These are phyloP conservation scores for Leccinum uliginosum DNA, from an alignment of 768 basidiomycete species.

Conservation along the genomic window DNA sequence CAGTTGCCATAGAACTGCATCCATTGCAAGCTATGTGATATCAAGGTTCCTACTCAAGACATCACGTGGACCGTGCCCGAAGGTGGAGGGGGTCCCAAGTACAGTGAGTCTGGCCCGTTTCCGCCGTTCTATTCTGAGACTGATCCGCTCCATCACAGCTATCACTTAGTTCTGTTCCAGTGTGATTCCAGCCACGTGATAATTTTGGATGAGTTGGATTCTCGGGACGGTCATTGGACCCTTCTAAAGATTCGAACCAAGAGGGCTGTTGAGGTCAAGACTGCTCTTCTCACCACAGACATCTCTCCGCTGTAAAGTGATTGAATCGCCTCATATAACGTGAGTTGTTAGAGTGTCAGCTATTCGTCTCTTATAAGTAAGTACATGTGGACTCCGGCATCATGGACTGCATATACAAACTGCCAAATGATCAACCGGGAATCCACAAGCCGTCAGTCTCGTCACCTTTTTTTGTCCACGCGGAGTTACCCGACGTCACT, in stretches of 20 bases:
- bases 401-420: too few relatives aligned
- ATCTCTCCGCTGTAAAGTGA: not conserved
- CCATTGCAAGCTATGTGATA: conserved; percentile 92
- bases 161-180: conserved; percentile 13
- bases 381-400: too few relatives aligned
- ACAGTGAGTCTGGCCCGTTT: conserved; percentile 49
- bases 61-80: conserved; percentile 97
- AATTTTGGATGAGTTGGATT: not conserved
- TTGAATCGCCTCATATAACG: too few relatives aligned
- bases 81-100: conserved; percentile 95
- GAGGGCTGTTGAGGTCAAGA: not conserved
- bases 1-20: conserved; percentile 65
- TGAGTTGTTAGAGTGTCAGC: too few relatives aligned
- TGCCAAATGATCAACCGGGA: too few relatives aligned
- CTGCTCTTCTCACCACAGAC: not conserved
- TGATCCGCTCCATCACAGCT: conserved; percentile 1
- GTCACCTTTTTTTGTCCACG: too few relatives aligned
- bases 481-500: too few relatives aligned
- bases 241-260: not conserved
- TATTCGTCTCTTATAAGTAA: too few relatives aligned
- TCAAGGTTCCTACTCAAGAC: conserved; percentile 95
- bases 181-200: not conserved
- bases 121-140: not conserved
- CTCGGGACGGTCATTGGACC: not conserved
- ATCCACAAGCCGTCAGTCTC: too few relatives aligned